Conservation (phyloP, 1,284 basidiomycete species). For the Kalmanozyma brasiliensis region DNA sequence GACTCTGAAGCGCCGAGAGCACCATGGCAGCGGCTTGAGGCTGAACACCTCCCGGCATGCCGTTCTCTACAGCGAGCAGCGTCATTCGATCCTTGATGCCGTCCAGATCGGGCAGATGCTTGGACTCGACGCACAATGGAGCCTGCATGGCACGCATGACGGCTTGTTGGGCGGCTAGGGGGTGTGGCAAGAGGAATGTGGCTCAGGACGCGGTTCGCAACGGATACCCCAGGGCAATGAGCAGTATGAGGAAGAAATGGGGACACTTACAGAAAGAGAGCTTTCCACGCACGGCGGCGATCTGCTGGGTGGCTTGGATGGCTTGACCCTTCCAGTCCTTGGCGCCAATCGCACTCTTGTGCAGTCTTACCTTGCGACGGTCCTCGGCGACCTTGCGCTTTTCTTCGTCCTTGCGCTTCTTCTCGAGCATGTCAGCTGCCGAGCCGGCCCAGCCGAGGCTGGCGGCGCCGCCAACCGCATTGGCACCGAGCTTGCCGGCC, state of each 20-base stretch:
- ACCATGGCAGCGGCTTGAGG: slow-evolving; percentile 66
- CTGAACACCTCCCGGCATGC: slow-evolving; percentile 66
- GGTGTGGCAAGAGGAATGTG: slow-evolving; percentile 19
- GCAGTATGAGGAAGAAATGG: slow-evolving; percentile 3
- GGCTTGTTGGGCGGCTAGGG: slow-evolving; percentile 60
- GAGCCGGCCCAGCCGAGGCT: slow-evolving; percentile 64
- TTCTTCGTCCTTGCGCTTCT: slow-evolving; percentile 67
- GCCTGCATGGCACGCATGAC: slow-evolving; percentile 51
- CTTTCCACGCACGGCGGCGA: slow-evolving; percentile 48
- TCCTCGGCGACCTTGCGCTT: slow-evolving; percentile 63
- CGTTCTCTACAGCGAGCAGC: slow-evolving; percentile 67
- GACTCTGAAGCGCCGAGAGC: slow-evolving; percentile 65
- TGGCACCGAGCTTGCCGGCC: slow-evolving; percentile 41
- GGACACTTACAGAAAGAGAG: slow-evolving; percentile 53
- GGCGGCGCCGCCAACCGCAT: slow-evolving; percentile 31
- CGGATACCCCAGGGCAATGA: slow-evolving; percentile 13
- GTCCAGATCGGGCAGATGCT: slow-evolving; percentile 68
- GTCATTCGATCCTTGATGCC: slow-evolving; percentile 69
- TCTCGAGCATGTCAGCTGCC: slow-evolving; percentile 66
- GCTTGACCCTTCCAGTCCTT: slow-evolving; percentile 59
- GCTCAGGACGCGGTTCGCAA: slow-evolving; percentile 34
- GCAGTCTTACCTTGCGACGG: slow-evolving; percentile 59
- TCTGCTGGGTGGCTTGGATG: slow-evolving; percentile 47
- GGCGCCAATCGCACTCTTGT: slow-evolving; percentile 61
- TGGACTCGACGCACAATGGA: slow-evolving; percentile 68